Base-by-base conservation (phyloP, 768 basidiomycete genomes). In the Gelatoporia subvermispora region DNA sequence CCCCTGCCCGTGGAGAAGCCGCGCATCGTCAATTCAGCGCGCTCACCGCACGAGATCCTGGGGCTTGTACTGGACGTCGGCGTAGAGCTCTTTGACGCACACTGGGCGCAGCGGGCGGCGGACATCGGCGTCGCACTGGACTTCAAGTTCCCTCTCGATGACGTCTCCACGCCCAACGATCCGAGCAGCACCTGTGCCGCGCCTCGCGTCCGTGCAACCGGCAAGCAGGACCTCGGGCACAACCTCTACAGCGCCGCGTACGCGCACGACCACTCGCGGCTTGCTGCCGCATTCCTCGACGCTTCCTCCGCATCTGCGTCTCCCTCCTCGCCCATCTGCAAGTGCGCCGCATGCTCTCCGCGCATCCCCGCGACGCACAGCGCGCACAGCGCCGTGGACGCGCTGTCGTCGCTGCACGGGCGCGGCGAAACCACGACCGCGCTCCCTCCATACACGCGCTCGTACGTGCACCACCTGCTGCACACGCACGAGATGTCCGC, bases 401-500 rank as follows among this genome's bases (percentile, higher is more conserved):
- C 44, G 9, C 24, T 43, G 24, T 50, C 48, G 28, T 5, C 37
- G 15, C 37, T 5, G 37, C 37, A 20, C 8, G 3, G 5, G 20
- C 34, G 10, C n/a, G 16, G 38, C 17, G 39, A 1, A 70, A 68
- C 53, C 71, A 52, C 73, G 4, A 72, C 76, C 13, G 3, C 35
- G 3, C 48, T 50, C 21, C 55, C 59, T 9, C 63, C 70, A 1
- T 69, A 63, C 53, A 72, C 68, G n/a, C 67, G 72, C 18, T 85
- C 86, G 2, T 94, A 93, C 55, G 43, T 91, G 24, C 89, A 94
- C 60, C 91, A 94, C 57, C 77, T 94, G 13, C 68, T 93, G 31
- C 83, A 85, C 44, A 91, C 91, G 5, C 92, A 93, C 64, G 92
- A 94, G 64, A 93, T 94, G 91, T 80, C 84, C 0, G 84, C 88